Conservation (phyloP, 306 rosid species). For the Cyamopsis tetragonoloba region DNA sequence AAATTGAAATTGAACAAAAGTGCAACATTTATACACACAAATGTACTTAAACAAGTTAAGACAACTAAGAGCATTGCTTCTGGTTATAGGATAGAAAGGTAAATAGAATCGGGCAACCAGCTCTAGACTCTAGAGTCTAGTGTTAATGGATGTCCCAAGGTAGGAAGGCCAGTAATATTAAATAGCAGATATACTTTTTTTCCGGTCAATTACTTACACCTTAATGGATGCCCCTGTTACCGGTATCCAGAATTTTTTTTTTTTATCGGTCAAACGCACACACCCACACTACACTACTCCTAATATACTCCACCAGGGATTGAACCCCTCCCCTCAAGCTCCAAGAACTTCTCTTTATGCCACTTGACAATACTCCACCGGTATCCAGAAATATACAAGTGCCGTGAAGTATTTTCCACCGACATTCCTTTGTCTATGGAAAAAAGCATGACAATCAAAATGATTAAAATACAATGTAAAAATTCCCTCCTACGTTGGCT, state of each 20-base stretch:
- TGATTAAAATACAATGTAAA: not conserved
- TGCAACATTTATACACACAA: not conserved
- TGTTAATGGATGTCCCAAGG: not conserved
- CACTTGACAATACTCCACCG: no score
- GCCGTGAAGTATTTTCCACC: not conserved
- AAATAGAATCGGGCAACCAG: not conserved
- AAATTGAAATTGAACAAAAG: constrained; percentile 1
- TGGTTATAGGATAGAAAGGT: not conserved
- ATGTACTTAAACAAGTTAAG: not conserved
- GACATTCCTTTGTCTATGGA: not conserved
- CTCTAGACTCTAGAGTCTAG: not conserved
- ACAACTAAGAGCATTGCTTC: not conserved
- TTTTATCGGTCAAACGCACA: no score
- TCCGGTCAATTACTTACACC: not conserved
- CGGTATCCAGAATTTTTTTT: constrained; percentile 5
- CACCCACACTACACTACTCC: no score
- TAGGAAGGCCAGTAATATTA: not conserved
- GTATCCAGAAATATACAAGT: constrained; percentile 4
- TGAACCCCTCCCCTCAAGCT: no score
- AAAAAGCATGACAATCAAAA: not conserved
- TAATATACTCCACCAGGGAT: no score
- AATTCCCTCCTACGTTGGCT: constrained; percentile 16
- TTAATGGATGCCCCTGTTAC: not conserved
- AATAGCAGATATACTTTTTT: not conserved
- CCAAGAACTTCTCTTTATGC: no score